A percentile compares a stretch with the other conserved stretches of the same genome.
These are phyloP conservation scores for Rhodotorula sp. DNA, from an alignment of 1,284 basidiomycete genomes.

Conservation along the genomic window DNA sequence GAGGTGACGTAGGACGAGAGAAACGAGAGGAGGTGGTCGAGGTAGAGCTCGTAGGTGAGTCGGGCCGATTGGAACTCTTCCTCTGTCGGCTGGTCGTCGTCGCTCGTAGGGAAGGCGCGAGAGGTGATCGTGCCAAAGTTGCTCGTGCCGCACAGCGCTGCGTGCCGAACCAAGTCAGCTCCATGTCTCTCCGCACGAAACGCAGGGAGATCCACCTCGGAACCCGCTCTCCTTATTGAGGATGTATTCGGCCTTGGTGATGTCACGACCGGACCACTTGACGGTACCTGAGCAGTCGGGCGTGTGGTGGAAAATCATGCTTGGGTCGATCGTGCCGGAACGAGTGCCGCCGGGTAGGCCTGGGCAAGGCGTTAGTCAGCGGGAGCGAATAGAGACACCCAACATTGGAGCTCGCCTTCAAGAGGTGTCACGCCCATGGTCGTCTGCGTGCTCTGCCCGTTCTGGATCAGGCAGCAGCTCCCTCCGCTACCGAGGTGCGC, in stretches of 20 bases:
- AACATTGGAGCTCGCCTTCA: conserved; percentile 50
- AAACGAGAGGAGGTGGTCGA: conserved; percentile 63
- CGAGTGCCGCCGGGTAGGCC: conserved; percentile 83
- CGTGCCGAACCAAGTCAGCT: background rate
- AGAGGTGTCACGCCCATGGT: conserved; percentile 74
- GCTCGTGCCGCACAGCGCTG: conserved; percentile 71
- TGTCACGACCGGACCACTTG: conserved; percentile 57
- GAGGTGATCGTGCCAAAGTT: conserved; percentile 65
- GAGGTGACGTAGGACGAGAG: conserved; percentile 28
- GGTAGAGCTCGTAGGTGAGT: conserved; percentile 62
- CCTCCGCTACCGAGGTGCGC: conserved; percentile 83
- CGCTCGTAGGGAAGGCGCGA: conserved; percentile 33
- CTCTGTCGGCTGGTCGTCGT: conserved; percentile 9
- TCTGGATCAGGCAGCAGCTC: conserved; percentile 68
- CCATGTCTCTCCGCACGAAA: background rate
- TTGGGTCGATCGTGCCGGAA: conserved; percentile 74
- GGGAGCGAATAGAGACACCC: background rate
- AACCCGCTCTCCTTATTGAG: conserved; percentile 60
- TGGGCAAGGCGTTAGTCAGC: conserved; percentile 24
- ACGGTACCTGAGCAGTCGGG: conserved; percentile 56
- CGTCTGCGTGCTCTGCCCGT: conserved; percentile 73
- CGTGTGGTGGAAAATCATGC: conserved; percentile 80
- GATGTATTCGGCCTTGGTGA: conserved; percentile 73
- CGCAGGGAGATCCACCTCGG: conserved; percentile 50
- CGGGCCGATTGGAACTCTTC: conserved; percentile 23